Evolutionary conservation across 2,329 filamentous ascomycete genomes (phyloP).

Genomic region (Nemania bipapillata): DNA sequence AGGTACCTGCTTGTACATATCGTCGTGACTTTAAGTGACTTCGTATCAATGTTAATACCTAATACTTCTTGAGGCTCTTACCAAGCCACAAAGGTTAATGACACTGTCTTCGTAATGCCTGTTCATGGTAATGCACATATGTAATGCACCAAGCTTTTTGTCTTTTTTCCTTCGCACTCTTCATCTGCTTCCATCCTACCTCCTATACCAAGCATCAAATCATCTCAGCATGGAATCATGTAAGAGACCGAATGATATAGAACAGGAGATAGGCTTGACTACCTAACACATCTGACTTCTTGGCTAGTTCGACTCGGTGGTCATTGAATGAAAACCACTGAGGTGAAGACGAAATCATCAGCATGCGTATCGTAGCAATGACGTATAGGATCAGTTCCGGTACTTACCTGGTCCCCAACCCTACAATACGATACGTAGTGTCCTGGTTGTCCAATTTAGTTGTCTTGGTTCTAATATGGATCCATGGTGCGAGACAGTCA

Average conservation of each 20-base stretch:
- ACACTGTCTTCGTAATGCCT: no score
- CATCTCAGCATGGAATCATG: constrained; percentile 23
- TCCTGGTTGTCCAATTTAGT: constrained; percentile 54
- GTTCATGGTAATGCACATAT: no score
- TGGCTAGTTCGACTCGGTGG: constrained; percentile 86
- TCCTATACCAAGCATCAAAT: neutral
- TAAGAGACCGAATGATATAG: constrained; percentile 74
- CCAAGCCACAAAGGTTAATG: no score
- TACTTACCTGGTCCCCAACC: constrained; percentile 74
- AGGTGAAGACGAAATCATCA: neutral
- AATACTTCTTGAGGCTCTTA: no score
- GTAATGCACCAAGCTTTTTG: no score
- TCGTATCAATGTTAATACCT: no score
- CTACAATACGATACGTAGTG: constrained; percentile 92
- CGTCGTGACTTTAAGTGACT: no score
- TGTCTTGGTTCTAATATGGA: neutral
- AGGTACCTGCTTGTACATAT: no score
- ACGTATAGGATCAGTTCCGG: neutral
- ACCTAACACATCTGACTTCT: constrained; percentile 83
- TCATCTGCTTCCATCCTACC: neutral
- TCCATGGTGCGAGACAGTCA: neutral
- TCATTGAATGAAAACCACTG: constrained; percentile 98
- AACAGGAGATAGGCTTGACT: constrained; percentile 92
- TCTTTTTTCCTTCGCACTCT: neutral
- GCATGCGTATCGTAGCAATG: neutral